phyloP scores from a whole-genome alignment of 2,329 filamentous ascomycete genomes.

The Dothidotthia symphoricarpi region DNA sequence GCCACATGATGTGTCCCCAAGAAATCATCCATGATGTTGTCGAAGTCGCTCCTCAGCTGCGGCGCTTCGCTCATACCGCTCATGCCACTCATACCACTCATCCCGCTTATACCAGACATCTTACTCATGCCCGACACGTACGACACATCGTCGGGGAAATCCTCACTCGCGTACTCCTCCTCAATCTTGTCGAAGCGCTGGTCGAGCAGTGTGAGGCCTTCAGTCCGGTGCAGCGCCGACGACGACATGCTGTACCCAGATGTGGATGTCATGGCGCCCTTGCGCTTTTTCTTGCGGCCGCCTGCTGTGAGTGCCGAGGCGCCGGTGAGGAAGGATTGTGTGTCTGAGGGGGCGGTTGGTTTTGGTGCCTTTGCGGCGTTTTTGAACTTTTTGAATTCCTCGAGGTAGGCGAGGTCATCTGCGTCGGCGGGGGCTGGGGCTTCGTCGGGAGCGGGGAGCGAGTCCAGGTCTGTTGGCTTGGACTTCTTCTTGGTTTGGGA shows the following conservation, averaged over 20 bases:
- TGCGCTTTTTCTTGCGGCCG: conserved; percentile 87
- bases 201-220: conserved; percentile 81
- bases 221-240: conserved; percentile 81
- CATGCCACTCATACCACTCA: conserved; percentile 33
- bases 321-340: conserved; percentile 67
- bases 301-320: conserved; percentile 67
- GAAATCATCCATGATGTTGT: conserved; percentile 91
- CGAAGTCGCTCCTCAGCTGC: conserved; percentile 74
- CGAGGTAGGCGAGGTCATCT: conserved; percentile 78
- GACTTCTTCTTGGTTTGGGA: conserved; percentile 38
- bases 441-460: conserved; percentile 35
- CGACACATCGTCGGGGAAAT: conserved; percentile 47
- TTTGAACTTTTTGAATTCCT: conserved; percentile 93
- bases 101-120: conserved; percentile 50
- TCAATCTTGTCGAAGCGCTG: conserved; percentile 88
- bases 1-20: conserved; percentile 69
- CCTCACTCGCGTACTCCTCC: conserved; percentile 64
- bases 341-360: conserved; percentile 57
- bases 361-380: conserved; percentile 60
- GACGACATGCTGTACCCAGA: conserved; percentile 91
- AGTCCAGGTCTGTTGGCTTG: conserved; percentile 51
- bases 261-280: conserved; percentile 84
- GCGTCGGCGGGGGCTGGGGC: conserved; percentile 36
- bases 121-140: conserved; percentile 50
- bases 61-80: conserved; percentile 44